phyloP scores from a whole-genome alignment of 176 grass and related monocot genomes.

The Olyra latifolia region DNA sequence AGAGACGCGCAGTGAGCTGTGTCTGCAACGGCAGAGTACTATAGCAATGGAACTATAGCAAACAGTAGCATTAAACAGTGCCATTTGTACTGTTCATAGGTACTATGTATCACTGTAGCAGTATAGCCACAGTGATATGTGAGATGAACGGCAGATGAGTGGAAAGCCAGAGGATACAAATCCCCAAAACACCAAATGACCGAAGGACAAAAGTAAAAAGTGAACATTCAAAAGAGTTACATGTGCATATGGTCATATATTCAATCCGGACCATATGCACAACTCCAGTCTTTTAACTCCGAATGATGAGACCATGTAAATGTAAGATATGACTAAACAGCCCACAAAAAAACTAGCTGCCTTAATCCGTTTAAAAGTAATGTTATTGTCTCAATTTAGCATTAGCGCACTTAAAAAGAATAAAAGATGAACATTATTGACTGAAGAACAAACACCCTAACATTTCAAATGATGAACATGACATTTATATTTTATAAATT shows the following conservation, averaged over 20 bases:
- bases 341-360: neutral
- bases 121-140: too few relatives aligned
- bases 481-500: neutral
- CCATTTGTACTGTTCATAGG: too few relatives aligned
- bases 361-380: neutral
- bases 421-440: conserved; percentile 5
- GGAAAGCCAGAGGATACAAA: too few relatives aligned
- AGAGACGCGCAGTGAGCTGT: too few relatives aligned
- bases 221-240: neutral
- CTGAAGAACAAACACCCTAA: neutral
- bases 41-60: too few relatives aligned
- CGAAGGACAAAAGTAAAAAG: neutral
- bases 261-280: neutral
- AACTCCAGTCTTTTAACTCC: neutral
- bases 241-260: too few relatives aligned
- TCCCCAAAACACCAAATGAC: neutral
- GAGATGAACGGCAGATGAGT: too few relatives aligned
- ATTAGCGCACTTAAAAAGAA: neutral
- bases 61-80: too few relatives aligned
- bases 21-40: too few relatives aligned
- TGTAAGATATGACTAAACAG: neutral
- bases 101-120: too few relatives aligned
- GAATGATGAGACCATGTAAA: neutral
- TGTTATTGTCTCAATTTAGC: neutral
- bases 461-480: neutral